Base-by-base conservation (phyloP, 805 yeast species). In the Lipomyces chichibuensis region DNA sequence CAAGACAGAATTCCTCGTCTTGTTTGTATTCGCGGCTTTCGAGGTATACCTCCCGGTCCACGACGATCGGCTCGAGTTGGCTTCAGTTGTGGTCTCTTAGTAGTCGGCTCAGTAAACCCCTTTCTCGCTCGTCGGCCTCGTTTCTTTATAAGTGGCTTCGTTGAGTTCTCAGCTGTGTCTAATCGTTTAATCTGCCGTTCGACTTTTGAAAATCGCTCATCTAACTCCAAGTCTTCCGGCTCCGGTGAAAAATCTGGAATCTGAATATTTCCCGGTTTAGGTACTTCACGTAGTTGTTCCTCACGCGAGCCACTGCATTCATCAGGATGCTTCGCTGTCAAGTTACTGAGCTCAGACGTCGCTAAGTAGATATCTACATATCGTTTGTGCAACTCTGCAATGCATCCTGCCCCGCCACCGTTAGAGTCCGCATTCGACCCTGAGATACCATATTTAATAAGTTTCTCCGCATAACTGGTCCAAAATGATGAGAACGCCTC, bases 401-500 rank as follows among this genome's bases (percentile, higher is more conserved):
- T 17, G 23, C 39, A 25, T 46, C 39, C 43, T 25, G 3, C 53
- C 33, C 37, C 60, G 8, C 25, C 14, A n/a, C 53, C 59, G 13
- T 27, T 6, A 17, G 43, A 14, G 2, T 17, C 52, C 49, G 9
- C 23, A 43, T 43, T 17, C 20, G 49, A n/a, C 25, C 3, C 51
- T 14, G 55, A 7, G 32, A 13, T n/a, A 25, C 62, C 11, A 54
- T n/a, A 17, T 11, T 29, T 9, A 49, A 27, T 6, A 6, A 59
- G 11, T 14, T 46, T 49, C 8, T 46, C 27, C 6, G 57, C 56
- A 33, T 29, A 58, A 33, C 14, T 49, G 25, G n/a, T 33, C 61
- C 63, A 62, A 61, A 65, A 65, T 4, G n/a, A 8, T 2, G 49
- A 54, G 33, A 65, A 65, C 35, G 63, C 69, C 23, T 17, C 33